A percentile compares a stretch with the other conserved stretches of the same genome.
These are phyloP conservation scores for Daldinia concentrica DNA, from an alignment of 495 filamentous ascomycete species.

Conservation along the genomic window DNA sequence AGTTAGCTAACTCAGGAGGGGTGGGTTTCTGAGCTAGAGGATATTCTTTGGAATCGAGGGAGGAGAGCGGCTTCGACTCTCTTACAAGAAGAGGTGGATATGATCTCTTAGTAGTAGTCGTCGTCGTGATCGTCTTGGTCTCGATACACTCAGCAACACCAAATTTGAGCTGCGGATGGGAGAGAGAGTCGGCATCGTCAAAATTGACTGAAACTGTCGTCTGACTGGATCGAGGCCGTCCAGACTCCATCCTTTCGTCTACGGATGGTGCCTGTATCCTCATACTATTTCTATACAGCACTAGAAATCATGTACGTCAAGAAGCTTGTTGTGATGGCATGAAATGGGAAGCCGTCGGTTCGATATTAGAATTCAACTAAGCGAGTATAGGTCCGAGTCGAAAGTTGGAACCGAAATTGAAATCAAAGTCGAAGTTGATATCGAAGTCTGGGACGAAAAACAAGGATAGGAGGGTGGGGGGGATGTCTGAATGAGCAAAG, in stretches of 20 bases:
- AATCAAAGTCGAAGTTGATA: neutral
- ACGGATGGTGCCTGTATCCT: conserved; percentile 40
- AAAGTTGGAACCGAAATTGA: conserved; percentile 5
- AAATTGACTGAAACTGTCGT: conserved; percentile 57
- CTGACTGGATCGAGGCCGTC: conserved; percentile 56
- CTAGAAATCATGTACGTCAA: conserved; percentile 40
- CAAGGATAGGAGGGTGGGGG: neutral
- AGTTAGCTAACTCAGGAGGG: conserved; percentile 74
- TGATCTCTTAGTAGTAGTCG: conserved; percentile 89
- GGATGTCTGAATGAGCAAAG: neutral
- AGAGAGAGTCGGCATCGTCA: conserved; percentile 53
- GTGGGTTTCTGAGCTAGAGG: conserved; percentile 85
- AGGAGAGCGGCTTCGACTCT: conserved; percentile 73
- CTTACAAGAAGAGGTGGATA: conserved; percentile 85
- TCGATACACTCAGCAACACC: conserved; percentile 65
- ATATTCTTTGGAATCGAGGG: conserved; percentile 87
- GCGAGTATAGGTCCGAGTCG: neutral
- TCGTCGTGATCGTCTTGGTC: conserved; percentile 84
- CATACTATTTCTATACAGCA: conserved; percentile 30
- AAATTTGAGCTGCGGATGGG: conserved; percentile 55
- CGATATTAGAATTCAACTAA: neutral
- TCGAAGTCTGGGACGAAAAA: conserved; percentile 1
- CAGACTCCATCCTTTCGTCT: conserved; percentile 49
- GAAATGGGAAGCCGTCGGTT: conserved; percentile 1
- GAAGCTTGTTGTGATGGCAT: conserved; percentile 2